These are phyloP conservation scores for Platanthera guangdongensis DNA, from an alignment of 106 monocot genomes.

Conservation along the genomic window DNA sequence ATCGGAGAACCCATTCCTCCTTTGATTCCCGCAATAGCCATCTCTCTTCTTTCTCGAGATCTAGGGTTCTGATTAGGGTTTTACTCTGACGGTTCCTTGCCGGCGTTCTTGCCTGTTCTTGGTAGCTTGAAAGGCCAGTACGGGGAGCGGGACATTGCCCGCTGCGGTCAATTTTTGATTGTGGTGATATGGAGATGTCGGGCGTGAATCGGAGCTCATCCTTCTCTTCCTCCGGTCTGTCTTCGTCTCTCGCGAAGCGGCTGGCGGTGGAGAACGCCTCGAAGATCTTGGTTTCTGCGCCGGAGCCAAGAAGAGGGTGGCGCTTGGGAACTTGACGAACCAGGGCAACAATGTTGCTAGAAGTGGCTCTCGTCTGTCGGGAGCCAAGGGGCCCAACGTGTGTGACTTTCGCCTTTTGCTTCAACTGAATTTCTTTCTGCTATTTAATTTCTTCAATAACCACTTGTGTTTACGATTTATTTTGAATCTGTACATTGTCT, in stretches of 20 bases:
- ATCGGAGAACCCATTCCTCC: neutral
- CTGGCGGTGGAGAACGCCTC: conserved; percentile 16
- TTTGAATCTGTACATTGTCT: neutral
- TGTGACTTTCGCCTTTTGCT: conserved; percentile 11
- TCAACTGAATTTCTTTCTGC: neutral
- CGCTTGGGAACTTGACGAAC: conserved; percentile 56
- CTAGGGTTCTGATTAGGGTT: conserved; percentile 1
- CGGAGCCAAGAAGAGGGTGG: conserved; percentile 53
- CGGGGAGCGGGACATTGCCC: neutral
- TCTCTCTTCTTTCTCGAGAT: neutral
- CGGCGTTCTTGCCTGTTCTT: conserved; percentile 10
- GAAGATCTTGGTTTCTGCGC: conserved; percentile 11
- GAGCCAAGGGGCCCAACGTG: conserved; percentile 20
- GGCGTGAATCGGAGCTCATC: conserved; percentile 11
- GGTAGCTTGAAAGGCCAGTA: neutral
- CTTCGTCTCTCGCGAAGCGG: conserved; percentile 19
- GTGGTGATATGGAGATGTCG: conserved; percentile 10
- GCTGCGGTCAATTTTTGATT: neutral
- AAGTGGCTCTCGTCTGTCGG: conserved; percentile 1
- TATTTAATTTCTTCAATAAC: neutral
- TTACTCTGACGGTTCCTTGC: neutral
- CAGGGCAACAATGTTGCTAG: conserved; percentile 11
- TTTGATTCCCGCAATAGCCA: neutral
- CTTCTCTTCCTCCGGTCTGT: neutral
- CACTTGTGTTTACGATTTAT: neutral